Conservation (phyloP, 2,329 filamentous ascomycete species). For the Allantophomopsis cytisporea region DNA sequence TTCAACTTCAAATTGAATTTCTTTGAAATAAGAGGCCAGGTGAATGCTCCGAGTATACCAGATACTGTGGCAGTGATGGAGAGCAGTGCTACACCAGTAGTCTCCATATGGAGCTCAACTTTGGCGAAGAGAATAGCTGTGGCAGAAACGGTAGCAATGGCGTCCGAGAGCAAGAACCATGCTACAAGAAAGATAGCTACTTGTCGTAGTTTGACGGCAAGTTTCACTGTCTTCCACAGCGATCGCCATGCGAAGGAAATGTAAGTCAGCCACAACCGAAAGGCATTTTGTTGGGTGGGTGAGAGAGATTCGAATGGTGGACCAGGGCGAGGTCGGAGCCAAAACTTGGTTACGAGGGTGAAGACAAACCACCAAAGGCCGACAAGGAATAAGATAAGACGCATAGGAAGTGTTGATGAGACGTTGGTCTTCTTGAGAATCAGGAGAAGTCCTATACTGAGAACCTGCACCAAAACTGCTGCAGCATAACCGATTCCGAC, state of each 20-base stretch:
- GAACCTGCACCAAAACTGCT: constrained; percentile 68
- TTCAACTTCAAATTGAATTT: constrained; percentile 57
- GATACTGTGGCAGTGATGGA: constrained; percentile 80
- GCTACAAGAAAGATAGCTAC: constrained; percentile 68
- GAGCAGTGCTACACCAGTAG: constrained; percentile 79
- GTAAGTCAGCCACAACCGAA: constrained; percentile 48
- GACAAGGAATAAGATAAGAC: constrained; percentile 71
- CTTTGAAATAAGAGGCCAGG: constrained; percentile 70
- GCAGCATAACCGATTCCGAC: constrained; percentile 89
- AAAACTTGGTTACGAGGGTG: constrained; percentile 71
- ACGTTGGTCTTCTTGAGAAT: constrained; percentile 29
- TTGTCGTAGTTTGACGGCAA: constrained; percentile 59
- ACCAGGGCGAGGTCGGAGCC: constrained; percentile 75
- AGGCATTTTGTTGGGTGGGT: constrained; percentile 6
- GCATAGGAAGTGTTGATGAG: constrained; percentile 72
- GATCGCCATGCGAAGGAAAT: constrained; percentile 75
- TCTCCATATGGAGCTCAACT: constrained; percentile 79
- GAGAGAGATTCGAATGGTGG: constrained; percentile 44
- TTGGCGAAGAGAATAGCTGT: constrained; percentile 94
- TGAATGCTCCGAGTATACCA: constrained; percentile 77
- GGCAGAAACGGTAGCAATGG: constrained; percentile 83
- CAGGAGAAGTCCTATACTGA: constrained; percentile 66
- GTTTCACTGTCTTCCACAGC: constrained; percentile 62
- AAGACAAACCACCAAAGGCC: constrained; percentile 87
- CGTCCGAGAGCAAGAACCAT: constrained; percentile 91